Evolutionary conservation across 2,329 filamentous ascomycete genomes (phyloP).

Genomic region (Ophiocordyceps camponoti-floridani): DNA sequence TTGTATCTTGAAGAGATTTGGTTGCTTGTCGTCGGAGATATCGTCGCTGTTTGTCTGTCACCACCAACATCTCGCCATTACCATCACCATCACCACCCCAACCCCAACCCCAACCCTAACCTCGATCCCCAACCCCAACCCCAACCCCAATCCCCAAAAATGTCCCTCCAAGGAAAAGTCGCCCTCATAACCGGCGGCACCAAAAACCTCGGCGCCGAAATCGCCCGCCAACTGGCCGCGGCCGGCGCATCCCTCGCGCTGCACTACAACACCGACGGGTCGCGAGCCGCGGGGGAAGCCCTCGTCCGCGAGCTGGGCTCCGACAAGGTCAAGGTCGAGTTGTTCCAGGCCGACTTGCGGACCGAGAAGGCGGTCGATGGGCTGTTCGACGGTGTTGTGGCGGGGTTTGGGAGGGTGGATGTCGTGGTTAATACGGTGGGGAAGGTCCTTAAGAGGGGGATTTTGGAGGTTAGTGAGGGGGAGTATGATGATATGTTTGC

Average conservation of each 20-base stretch:
- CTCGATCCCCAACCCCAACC: background rate
- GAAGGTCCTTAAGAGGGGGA: constrained; percentile 28
- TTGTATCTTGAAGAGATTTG: too few relatives aligned
- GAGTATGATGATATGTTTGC: constrained; percentile 30
- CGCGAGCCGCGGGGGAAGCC: constrained; percentile 16
- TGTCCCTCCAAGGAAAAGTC: constrained; percentile 17
- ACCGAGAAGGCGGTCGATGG: constrained; percentile 18
- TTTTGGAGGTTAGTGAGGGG: constrained; percentile 21
- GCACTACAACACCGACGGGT: constrained; percentile 30
- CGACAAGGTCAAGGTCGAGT: constrained; percentile 18
- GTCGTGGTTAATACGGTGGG: constrained; percentile 32
- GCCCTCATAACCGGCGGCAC: constrained; percentile 35
- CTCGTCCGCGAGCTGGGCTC: constrained; percentile 19
- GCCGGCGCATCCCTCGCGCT: constrained; percentile 39
- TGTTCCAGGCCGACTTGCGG: constrained; percentile 20
- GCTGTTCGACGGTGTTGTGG: constrained; percentile 20
- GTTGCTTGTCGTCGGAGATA: too few relatives aligned
- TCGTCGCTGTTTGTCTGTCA: too few relatives aligned
- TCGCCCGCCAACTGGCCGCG: constrained; percentile 35
- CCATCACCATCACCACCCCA: background rate
- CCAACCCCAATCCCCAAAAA: background rate
- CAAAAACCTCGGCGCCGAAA: constrained; percentile 42
- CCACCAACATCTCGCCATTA: background rate
- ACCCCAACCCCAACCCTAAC: background rate
- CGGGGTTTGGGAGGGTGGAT: constrained; percentile 25